These are phyloP conservation scores for Nematocida sp. DNA, from an alignment of 371 early-diverging fungal species.

Conservation along the genomic window DNA sequence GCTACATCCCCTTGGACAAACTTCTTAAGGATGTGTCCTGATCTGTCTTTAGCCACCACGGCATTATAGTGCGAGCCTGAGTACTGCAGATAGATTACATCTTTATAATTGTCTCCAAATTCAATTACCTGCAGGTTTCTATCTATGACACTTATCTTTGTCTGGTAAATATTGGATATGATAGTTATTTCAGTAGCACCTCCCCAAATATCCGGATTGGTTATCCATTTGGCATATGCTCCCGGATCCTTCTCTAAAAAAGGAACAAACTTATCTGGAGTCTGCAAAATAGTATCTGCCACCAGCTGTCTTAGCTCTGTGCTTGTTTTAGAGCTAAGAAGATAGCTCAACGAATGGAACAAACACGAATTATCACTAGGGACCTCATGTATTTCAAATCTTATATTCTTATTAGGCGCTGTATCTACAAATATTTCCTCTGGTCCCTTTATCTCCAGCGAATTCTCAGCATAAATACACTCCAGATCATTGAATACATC, in stretches of 20 bases:
- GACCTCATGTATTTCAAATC: conserved; percentile 9
- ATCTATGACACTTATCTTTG: conserved; percentile 41
- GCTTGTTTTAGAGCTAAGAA: conserved; percentile 29
- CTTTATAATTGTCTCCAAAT: conserved; percentile 31
- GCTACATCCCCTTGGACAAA: conserved; percentile 26
- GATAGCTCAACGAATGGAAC: conserved; percentile 41
- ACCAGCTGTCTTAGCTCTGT: conserved; percentile 34
- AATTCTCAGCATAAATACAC: conserved; percentile 14
- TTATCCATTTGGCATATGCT: conserved; percentile 43
- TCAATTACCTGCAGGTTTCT: background rate
- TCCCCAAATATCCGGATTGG: conserved; percentile 29
- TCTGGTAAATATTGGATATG: conserved; percentile 37
- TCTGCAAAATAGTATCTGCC: conserved; percentile 24
- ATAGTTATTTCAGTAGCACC: conserved; percentile 45
- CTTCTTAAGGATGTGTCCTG: conserved; percentile 1
- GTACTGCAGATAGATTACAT: conserved; percentile 38
- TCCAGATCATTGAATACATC: conserved; percentile 13
- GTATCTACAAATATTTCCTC: background rate
- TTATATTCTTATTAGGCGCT: background rate
- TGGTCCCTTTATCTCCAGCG: background rate
- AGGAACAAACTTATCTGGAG: conserved; percentile 8
- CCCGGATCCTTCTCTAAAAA: conserved; percentile 39
- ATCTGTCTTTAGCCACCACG: conserved; percentile 16
- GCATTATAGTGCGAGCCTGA: conserved; percentile 48
- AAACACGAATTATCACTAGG: conserved; percentile 49